Base-by-base conservation (phyloP, 2,329 filamentous ascomycete species). In the Sporothrix pallida region DNA sequence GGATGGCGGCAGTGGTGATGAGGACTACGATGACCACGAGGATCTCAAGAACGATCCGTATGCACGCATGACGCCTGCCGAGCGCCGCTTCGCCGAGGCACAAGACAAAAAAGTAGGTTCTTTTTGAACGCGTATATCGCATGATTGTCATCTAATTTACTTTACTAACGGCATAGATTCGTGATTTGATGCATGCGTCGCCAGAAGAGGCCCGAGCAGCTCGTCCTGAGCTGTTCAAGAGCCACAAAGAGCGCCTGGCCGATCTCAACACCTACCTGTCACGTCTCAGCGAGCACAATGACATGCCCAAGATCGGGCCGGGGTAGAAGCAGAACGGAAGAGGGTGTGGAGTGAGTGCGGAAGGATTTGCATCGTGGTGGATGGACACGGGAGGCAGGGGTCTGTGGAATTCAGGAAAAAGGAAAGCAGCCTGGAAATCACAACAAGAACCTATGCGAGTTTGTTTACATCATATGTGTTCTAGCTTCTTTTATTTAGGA, bases 181-280 rank as follows among this genome's bases (percentile, higher is more conserved):
- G 96, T 78, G 92, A 97, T 23, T 31, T 77, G 79, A 87, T 94
- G 75, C 84, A 97, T 62, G 91, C 92, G 80, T 83, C 85, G 3
- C 85, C 86, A 2, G 75, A 75, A 1, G 74, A 75, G 26, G 76
- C 70, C 13, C 74, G 73, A 10, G 83, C 83, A 7, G 81, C 85
- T 8, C 82, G 86, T 67, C 90, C 92, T 15, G 95, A 98, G 81
- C 91, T 97, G 17, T 89, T 95, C 77, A 98, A 98, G 86, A 97
- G 95, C 44, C 96, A 99, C 83, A 98, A 98, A 81, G 93, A 99
- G 84, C 90, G 94, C 12, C 95, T 99, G 60, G 95, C 98, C 82
- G 94, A 98, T 81, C 85, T 98, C 78, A 99, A 99, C 81, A 93
- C 93, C 76, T 98, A 98, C 81, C 85, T 99, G 50, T 96, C 93